Evolutionary conservation across 768 basidiomycete species (phyloP).

Genomic region (Lactifluus rugatus): DNA sequence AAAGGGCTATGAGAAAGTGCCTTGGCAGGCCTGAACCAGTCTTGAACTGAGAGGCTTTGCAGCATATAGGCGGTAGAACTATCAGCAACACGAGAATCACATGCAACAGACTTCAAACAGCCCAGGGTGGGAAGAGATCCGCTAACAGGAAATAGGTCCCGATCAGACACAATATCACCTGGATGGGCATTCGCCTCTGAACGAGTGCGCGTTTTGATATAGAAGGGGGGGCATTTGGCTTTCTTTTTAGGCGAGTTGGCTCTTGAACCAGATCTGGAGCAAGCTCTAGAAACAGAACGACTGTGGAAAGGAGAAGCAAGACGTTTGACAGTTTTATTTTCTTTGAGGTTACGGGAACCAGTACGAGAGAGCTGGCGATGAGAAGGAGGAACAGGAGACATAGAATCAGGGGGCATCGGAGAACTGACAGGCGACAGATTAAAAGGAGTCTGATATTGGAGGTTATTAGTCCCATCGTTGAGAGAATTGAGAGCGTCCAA

Average conservation of each 20-base stretch:
- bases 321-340: slow-evolving; percentile 24
- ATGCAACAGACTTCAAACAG: slow-evolving; percentile 7
- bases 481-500: slow-evolving; percentile 13
- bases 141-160: neutral
- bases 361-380: slow-evolving; percentile 31
- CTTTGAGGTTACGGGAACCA: slow-evolving; percentile 33
- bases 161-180: neutral
- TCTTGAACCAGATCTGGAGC: slow-evolving; percentile 27
- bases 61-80: slow-evolving; percentile 11
- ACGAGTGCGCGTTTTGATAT: slow-evolving; percentile 33
- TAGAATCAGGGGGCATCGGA: slow-evolving; percentile 25
- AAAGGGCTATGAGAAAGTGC: slow-evolving; percentile 21
- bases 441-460: slow-evolving; percentile 19
- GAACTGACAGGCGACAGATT: slow-evolving; percentile 19
- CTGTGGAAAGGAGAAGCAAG: slow-evolving; percentile 42
- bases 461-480: slow-evolving; percentile 20
- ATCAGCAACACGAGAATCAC: neutral
- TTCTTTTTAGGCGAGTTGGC: slow-evolving; percentile 21
- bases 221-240: slow-evolving; percentile 19
- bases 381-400: slow-evolving; percentile 36
- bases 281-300: slow-evolving; percentile 32
- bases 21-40: slow-evolving; percentile 27
- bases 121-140: slow-evolving; percentile 8
- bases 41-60: slow-evolving; percentile 16
- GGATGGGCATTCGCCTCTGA: slow-evolving; percentile 23